Evolutionary conservation across 768 basidiomycete species (phyloP), one percentile per base, ranked within the genome.

Genomic region (Pholiota conissans): DNA sequence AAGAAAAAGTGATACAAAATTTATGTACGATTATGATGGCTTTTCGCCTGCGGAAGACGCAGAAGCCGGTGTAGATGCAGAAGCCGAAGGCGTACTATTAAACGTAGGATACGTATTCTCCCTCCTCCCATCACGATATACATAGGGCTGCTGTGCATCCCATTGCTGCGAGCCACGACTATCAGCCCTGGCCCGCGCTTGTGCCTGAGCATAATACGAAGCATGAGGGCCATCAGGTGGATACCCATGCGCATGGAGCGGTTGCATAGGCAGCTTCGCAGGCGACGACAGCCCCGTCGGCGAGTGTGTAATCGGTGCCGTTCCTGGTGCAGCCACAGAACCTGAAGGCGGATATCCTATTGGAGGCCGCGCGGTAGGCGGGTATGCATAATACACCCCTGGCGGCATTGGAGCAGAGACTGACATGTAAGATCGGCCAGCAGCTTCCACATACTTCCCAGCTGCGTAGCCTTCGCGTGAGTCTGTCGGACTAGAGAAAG

Each of bases 261-360:
- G 22, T 16, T 61, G 57, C 45, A 61, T 58, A 2, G 63, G 63
- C 7, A 61, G 47, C 24, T 56, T 52, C 20, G 58, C 50, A 10
- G 58, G 56, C 11, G 60, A 32, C 4, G 46, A 34, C 49, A 61
- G 47, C 8, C 60, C 60, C 3, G 63, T 57, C 24, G 63, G 60
- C 5, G 58, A 61, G 42, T 64, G 63, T 1, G 61, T 53, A 29
- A 63, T 63, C 8, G 62, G 54, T 3, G 59, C 42, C 30, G 58
- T 52, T 28, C 28, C 53, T 13, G 63, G 30, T 14, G 56, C 56
- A 28, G 35, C 11, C 27, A 55, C 35, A 16, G 51, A 51, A 49
- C 16, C 16, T n/a, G 56, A 11, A 27, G 58, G 48, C 6, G 35
- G 13, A 37, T 59, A 59, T 18, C 51, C 58, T 14, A 58, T 30